A percentile compares a stretch with the other conserved stretches of the same genome.
These are phyloP conservation scores for Pleurotus tuber-regium DNA, from an alignment of 768 basidiomycete species.

Conservation along the genomic window DNA sequence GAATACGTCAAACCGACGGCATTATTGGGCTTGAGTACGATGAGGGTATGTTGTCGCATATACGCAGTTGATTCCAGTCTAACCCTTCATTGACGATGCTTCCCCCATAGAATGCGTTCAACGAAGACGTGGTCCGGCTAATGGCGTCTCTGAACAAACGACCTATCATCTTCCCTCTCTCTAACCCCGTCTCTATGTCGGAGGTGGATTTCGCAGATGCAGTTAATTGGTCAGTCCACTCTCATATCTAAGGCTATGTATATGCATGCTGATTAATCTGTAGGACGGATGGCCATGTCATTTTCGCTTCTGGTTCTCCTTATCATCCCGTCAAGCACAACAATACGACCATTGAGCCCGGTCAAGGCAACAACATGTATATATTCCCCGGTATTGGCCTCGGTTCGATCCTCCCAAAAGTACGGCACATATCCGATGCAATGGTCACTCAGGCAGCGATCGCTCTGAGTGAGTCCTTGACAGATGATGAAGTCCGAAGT, in stretches of 20 bases:
- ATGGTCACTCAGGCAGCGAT: constrained; percentile 71
- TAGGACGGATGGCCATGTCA: constrained; percentile 62
- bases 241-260: neutral
- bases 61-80: neutral
- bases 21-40: constrained; percentile 71
- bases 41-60: constrained; percentile 32
- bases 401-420: constrained; percentile 57
- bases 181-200: constrained; percentile 63
- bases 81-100: neutral
- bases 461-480: constrained; percentile 57
- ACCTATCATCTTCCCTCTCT: constrained; percentile 83
- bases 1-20: constrained; percentile 74
- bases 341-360: constrained; percentile 53
- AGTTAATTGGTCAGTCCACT: constrained; percentile 44
- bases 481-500: constrained; percentile 48
- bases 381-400: constrained; percentile 63
- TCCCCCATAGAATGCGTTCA: constrained; percentile 52
- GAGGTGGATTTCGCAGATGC: constrained; percentile 65
- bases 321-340: constrained; percentile 52
- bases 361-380: constrained; percentile 84
- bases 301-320: constrained; percentile 75
- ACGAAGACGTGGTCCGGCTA: constrained; percentile 53
- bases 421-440: constrained; percentile 56
- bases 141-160: constrained; percentile 65
- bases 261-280: neutral